phyloP scores from a whole-genome alignment of 768 basidiomycete species.

The Pulveroboletus sp. region DNA sequence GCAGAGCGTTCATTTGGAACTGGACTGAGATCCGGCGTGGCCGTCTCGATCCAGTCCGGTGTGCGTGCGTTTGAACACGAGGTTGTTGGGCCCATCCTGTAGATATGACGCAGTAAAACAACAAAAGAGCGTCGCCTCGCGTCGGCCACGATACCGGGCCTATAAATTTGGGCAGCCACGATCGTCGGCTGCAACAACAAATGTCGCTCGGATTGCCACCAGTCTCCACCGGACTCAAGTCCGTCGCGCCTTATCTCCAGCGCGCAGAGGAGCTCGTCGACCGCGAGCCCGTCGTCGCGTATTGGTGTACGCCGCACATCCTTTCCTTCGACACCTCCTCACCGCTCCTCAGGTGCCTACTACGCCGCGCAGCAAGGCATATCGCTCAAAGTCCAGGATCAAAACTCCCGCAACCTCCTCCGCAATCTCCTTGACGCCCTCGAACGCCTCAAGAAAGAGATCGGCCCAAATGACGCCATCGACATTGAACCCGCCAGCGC shows the following conservation, averaged over 20 bases:
- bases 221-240: conserved; percentile 56
- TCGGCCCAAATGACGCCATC: conserved; percentile 74
- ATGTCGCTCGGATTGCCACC: conserved; percentile 55
- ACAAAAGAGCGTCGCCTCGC: conserved; percentile 2
- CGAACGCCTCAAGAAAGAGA: conserved; percentile 74
- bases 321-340: neutral
- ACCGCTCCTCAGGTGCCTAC: conserved; percentile 64
- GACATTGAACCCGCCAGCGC: conserved; percentile 78
- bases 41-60: conserved; percentile 17
- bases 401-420: conserved; percentile 62
- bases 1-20: conserved; percentile 25
- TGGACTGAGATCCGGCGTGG: conserved; percentile 12
- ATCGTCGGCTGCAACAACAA: neutral
- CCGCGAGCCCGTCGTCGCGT: conserved; percentile 84
- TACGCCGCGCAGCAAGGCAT: conserved; percentile 90
- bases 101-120: neutral
- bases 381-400: conserved; percentile 62
- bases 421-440: conserved; percentile 70
- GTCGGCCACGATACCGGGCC: conserved; percentile 6
- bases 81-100: conserved; percentile 16
- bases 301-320: conserved; percentile 76
- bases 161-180: neutral
- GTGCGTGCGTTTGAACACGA: neutral
- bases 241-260: conserved; percentile 77
- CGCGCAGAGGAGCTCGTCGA: conserved; percentile 82